Conservation (phyloP, 257 asterid genomes). For the Forsythia suspensa region DNA sequence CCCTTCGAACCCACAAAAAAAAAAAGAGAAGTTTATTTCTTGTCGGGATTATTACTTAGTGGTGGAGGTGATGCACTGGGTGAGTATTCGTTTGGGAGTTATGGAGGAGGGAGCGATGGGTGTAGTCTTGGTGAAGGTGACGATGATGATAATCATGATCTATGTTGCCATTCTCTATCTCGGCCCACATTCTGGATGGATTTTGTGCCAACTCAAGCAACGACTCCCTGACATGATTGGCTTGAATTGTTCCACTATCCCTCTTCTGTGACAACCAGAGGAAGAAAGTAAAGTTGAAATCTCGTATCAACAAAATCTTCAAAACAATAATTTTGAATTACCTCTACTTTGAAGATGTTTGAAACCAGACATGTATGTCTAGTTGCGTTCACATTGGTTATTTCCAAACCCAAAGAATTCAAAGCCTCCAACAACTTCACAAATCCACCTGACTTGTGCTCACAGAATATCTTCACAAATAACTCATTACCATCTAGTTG, state of each 20-base stretch:
- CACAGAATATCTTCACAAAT: constrained; percentile 82
- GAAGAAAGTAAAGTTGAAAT: neutral
- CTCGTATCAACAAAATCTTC: neutral
- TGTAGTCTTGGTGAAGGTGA: constrained; percentile 8
- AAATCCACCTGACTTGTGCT: constrained; percentile 79
- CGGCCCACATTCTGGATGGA: constrained; percentile 50
- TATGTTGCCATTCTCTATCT: constrained; percentile 23
- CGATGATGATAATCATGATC: constrained; percentile 14
- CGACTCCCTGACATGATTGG: constrained; percentile 77
- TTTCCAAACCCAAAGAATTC: constrained; percentile 74
- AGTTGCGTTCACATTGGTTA: constrained; percentile 68
- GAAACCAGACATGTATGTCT: constrained; percentile 89
- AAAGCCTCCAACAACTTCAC: constrained; percentile 74
- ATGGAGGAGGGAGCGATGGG: constrained; percentile 10
- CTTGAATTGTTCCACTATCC: constrained; percentile 63
- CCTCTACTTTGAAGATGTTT: constrained; percentile 87
- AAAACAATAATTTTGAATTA: constrained; percentile 20
- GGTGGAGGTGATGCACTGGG: constrained; percentile 15
- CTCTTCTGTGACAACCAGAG: constrained; percentile 42
- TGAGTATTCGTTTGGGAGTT: constrained; percentile 17
- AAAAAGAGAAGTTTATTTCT: too few relatives aligned
- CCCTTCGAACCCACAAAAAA: neutral
- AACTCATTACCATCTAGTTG: constrained; percentile 82
- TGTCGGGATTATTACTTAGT: neutral
- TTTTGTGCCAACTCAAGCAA: constrained; percentile 74